Evolutionary conservation across 208 protist genomes (phyloP).

Genomic region (Wallacemonas rigidus): DNA sequence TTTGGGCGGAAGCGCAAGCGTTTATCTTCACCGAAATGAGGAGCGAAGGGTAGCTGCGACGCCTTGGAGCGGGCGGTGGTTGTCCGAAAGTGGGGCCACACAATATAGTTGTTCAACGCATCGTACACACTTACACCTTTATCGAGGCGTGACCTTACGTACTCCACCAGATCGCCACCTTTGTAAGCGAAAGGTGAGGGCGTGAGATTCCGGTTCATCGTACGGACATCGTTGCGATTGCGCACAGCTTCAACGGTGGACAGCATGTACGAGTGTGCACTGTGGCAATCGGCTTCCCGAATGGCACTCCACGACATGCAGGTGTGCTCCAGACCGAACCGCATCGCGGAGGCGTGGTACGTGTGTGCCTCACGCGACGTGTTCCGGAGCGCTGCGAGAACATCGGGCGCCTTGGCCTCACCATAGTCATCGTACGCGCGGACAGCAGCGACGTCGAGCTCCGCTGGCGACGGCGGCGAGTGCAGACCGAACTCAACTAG

Average conservation of each 20-base stretch:
- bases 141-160: not conserved
- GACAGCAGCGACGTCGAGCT: not conserved
- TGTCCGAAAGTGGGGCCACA: not conserved
- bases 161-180: not conserved
- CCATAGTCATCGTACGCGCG: conserved; percentile 10
- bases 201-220: not conserved
- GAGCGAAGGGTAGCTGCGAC: not conserved
- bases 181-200: not conserved
- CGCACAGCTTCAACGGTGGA: not conserved
- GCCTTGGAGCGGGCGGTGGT: not conserved
- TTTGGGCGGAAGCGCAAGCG: conserved; percentile 1
- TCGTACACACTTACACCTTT: not conserved
- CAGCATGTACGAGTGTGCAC: not conserved
- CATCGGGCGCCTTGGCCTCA: not conserved
- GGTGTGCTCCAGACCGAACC: not conserved
- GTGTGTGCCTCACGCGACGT: not conserved
- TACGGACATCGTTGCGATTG: not conserved
- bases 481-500: not conserved
- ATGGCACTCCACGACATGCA: not conserved
- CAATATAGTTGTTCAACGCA: conserved; percentile 9
- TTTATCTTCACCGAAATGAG: not conserved
- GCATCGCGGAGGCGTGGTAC: not conserved
- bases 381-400: not conserved
- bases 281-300: not conserved
- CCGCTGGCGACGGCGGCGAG: not conserved